Evolutionary conservation across 805 yeast species (phyloP), one percentile per base, ranked within the genome.

Genomic region (Teunomyces funiuensis): DNA sequence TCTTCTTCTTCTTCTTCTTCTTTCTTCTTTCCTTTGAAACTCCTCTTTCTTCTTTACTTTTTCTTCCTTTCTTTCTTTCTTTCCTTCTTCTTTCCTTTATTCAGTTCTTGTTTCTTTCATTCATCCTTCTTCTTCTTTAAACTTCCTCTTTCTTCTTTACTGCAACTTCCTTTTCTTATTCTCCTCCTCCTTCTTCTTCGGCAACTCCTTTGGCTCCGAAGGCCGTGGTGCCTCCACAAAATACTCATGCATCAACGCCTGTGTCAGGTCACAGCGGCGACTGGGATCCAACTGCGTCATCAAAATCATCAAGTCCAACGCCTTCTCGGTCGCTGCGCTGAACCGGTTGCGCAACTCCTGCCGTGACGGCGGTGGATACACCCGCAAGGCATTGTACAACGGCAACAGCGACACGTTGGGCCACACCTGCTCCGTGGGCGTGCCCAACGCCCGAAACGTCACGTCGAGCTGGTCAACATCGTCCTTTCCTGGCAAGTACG

Each of bases 401-500:
- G 96, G 93, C 38, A 93, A 73, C 44, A 77, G 71, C 1, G 90
- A 77, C 2, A 91, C 95, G 36, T 88, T 86, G 0, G 96, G 95
- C 99, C 99, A 93, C 2, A 72, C 80, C 23, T 76, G 80, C 50
- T 90, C 97, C 0, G 95, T 86, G 4, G 99, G 99, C 0, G 99
- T 90, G 0, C 99, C 99, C 44, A 91, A 66, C 0, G 98, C 99
- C 55, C 87, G 80, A 60, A 93, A 91, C 0, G 98, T 93, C n/a
- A 89, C 85, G 37, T 85, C 95, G 28, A 90, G 64, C 60, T 93
- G 99, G 57, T 90, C 96, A 2, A 80, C 61, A 60, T 93, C 99
- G 50, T 86, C 88, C 52, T 80, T 81, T 1, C 98, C 99, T 0
- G 99, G 96, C 33, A 95, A 65, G 61, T 93, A 93, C 2, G 99